Base-by-base conservation (phyloP, 495 filamentous ascomycete genomes). In the Hyaloscypha finlandica region DNA sequence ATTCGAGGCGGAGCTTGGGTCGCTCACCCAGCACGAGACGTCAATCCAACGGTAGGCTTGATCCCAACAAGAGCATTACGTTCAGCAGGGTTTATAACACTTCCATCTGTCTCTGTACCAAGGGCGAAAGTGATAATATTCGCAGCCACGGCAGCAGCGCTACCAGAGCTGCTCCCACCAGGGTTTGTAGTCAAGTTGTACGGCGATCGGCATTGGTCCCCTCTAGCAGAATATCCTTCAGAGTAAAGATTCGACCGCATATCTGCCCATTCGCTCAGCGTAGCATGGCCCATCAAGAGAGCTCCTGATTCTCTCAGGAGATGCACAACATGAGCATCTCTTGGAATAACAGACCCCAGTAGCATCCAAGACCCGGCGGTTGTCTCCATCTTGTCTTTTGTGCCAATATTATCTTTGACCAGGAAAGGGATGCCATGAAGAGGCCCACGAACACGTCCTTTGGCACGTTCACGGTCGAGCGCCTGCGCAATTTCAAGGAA, bases 71-170 rank as follows among this genome's bases (percentile, higher is more conserved):
- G 73, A 0, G 82, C 82, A 69, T 89, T 90, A 19, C 86, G 72
- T 76, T 89, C 84, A 1, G 90, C 89, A 4, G 90, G 90, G 73
- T 88, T 88, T 75, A 91, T 90, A 8, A 91, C 84, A 78, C 86
- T 89, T 19, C 88, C 88, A 73, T 92, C 90, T 0, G 89, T 92
- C 75, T 91, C 90, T 0, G 89, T 90, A n/a, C 90, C 90, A 6
- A 92, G 72, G 1, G 87, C 79, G 73, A 92, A 87, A 0, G 84
- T 78, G 35, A 88, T 75, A 37, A 86, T 67, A 71, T 92, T 91
- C 25, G 83, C 83, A 2, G 84, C 81, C 14, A 92, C 88, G 22
- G 84, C 85, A 6, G 80, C 82, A 12, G 81, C 89, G 60, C 85
- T 86, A 9, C 90, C 89, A 16, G 85, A 85, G 70, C 85, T 88